Base-by-base conservation (phyloP, 2,329 filamentous ascomycete species). In the Aspergillus jensenii region DNA sequence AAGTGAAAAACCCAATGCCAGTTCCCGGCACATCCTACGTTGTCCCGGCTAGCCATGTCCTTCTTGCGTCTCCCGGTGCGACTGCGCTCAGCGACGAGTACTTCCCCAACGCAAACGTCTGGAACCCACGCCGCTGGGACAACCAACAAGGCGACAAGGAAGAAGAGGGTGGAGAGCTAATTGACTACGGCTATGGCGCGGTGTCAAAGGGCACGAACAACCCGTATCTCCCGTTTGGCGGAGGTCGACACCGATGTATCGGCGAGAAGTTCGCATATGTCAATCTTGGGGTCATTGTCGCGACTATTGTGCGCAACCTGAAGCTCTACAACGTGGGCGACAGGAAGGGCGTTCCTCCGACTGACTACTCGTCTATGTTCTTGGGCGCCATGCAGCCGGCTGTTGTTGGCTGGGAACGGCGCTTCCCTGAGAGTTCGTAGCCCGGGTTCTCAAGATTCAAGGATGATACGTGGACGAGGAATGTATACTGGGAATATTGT, bases 51-150 rank as follows among this genome's bases (percentile, higher is more conserved):
- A 85, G 82, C 35, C 91, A 96, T 78, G 85, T 83, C 23, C 84
- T 97, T 43, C 86, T 97, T 63, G 87, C 93, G 33, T 90, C 93
- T 0, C 91, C 92, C 1, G 91, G 90, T 59, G 89, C 93, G 62
- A 78, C 75, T 2, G 73, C 77, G 2, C 77, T 83, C 37, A 82
- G 82, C 60, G 78, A 84, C 2, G 79, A 83, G 48, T 79, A 87
- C 73, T 91, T 91, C 71, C 78, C 82, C 2, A 79, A 87, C 63
- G 77, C 86, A 1, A 69, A 78, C 44, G 65, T 68, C 6, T 89
- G 87, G 84, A 82, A 89, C 64, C 85, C 87, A 3, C 83, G 85
- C 68, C 81, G 79, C 41, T 89, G 77, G 87, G 83, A 86, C 62
- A 76, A 66, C n/a, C 52, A 65, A 9, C 45, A 41, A 52, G 52